Base-by-base conservation (phyloP, 495 filamentous ascomycete genomes). In the Xanthoparmelia taractica region DNA sequence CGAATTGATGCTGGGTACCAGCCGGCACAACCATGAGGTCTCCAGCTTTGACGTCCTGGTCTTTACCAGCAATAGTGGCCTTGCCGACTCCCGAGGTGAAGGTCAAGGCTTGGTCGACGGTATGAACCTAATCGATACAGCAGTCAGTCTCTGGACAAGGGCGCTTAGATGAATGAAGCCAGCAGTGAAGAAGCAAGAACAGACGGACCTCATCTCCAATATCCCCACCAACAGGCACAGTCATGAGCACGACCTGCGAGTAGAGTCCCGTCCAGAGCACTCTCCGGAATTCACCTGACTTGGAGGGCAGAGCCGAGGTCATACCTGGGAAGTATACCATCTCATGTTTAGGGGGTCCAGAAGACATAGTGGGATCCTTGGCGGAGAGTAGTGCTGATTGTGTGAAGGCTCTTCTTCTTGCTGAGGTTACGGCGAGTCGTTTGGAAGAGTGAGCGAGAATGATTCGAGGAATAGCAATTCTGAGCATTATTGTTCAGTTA, bases 21-120 rank as follows among this genome's bases (percentile, higher is more conserved):
- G 84, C 84, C 0, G 85, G 84, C 8, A 87, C 84, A 50, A 86
- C 78, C 61, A 87, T 80, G 61, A 86, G 77, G 65, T 86, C 84
- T 34, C 80, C 79, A 2, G 82, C 82, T 57, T 80, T 78, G 58
- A 87, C 74, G 38, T 77, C 72, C 56, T 86, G 82, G 57, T 86
- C 82, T 56, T 80, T 79, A 25, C 83, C 82, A 31, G 78, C 80
- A 5, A 86, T 80, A 10, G 80, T 84, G 4, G 84, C 84, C 55
- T 76, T 78, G 13, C 79, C 83, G 31, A 61, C 73, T 25, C 85
- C 84, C 23, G 77, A 79, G 2, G 82, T 87, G 70, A 86, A 86
- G 56, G 83, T 81, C n/a, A 87, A 75, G 57, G 82, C 78, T 65
- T 87, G 84, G 66, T 87, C 84, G 43, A 86, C 84, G 0, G 79